A percentile compares a stretch with the other conserved stretches of the same genome.
These are phyloP conservation scores for Beta lomatogona DNA, from an alignment of 179 eudicot genomes.

Conservation along the genomic window DNA sequence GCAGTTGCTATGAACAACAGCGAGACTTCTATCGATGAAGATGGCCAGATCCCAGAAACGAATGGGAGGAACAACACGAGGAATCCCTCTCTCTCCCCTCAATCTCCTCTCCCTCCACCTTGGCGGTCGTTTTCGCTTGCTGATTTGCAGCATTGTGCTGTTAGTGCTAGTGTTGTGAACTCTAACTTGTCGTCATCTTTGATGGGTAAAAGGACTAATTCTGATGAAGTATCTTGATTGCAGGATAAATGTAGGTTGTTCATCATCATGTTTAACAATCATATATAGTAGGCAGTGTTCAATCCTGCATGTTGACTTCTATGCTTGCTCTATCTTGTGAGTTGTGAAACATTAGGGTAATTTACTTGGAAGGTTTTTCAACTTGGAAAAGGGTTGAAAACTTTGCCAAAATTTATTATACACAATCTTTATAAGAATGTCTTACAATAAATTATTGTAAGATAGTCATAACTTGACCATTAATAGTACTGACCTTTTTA, in stretches of 20 bases:
- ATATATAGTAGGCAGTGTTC: conserved; percentile 23
- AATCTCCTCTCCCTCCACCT: conserved; percentile 27
- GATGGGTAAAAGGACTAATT: conserved; percentile 30
- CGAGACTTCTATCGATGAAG: conserved; percentile 12
- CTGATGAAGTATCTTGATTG: conserved; percentile 30
- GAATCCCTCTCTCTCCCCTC: conserved; percentile 19
- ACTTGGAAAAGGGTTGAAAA: background rate
- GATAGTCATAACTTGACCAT: too few relatives aligned
- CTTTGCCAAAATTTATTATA: background rate
- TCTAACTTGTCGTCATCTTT: conserved; percentile 27
- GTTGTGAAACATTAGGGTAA: background rate
- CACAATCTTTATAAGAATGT: background rate
- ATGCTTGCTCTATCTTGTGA: background rate
- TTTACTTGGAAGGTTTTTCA: conserved; percentile 4
- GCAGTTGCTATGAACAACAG: conserved; percentile 39
- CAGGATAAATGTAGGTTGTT: conserved; percentile 4
- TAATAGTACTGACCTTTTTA: too few relatives aligned
- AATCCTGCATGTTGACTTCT: background rate
- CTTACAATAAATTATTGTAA: too few relatives aligned
- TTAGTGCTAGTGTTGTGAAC: conserved; percentile 24
- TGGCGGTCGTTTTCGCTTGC: conserved; percentile 60
- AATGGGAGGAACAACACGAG: background rate
- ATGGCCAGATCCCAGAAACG: background rate
- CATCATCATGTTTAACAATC: conserved; percentile 16
- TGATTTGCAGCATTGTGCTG: conserved; percentile 51